A percentile compares a stretch with the other conserved stretches of the same genome.
phyloP scores from a whole-genome alignment of 106 monocot species.

The Dendrobium nobile region DNA sequence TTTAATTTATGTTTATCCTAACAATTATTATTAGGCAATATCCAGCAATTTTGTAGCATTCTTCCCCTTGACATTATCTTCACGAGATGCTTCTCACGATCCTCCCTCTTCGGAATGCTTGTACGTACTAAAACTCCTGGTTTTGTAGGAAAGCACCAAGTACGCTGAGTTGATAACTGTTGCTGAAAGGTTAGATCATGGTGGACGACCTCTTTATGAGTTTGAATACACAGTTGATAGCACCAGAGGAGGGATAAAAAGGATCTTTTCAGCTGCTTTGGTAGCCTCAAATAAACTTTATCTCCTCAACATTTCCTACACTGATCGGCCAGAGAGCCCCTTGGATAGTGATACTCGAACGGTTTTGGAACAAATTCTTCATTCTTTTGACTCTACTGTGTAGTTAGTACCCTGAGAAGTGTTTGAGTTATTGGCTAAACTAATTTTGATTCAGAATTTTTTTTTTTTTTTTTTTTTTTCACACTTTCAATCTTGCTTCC shows the following conservation, averaged over 20 bases:
- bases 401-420: not conserved
- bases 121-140: not conserved
- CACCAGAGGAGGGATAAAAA: conserved; percentile 87
- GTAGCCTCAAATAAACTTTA: conserved; percentile 71
- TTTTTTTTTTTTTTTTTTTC: no score
- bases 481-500: no score
- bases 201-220: conserved; percentile 66
- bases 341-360: conserved; percentile 42
- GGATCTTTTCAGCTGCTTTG: conserved; percentile 92
- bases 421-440: not conserved
- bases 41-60: no score
- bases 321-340: conserved; percentile 63
- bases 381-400: conserved; percentile 61
- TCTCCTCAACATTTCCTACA: conserved; percentile 69
- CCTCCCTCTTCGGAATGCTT: not conserved
- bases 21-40: no score
- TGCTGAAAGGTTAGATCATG: conserved; percentile 44
- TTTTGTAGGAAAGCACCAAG: conserved; percentile 83
- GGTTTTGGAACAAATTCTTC: conserved; percentile 78
- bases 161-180: conserved; percentile 38
- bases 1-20: no score
- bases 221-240: conserved; percentile 86
- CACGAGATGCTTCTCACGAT: not conserved
- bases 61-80: not conserved
- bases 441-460: no score